Conservation (phyloP, 352 stramenopile genomes). For the Paralagenidium karlingii region DNA sequence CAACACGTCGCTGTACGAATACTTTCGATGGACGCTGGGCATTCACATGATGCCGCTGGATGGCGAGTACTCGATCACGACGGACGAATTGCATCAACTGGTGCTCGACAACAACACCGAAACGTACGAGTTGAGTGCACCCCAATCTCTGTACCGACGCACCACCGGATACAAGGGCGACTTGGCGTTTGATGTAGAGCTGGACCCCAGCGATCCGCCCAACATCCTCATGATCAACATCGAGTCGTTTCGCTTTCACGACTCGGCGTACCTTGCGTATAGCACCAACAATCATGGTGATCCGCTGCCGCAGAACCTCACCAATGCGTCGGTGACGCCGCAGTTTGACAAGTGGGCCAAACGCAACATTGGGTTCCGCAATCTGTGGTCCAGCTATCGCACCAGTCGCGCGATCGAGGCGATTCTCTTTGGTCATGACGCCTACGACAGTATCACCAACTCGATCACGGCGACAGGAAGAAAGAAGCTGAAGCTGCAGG, state of each 20-base stretch:
- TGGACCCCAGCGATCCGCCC: conserved; percentile 16
- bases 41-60: too few relatives aligned
- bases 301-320: too few relatives aligned
- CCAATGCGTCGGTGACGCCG: conserved; percentile 5
- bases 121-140: conserved; percentile 19
- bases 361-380: conserved; percentile 1
- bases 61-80: too few relatives aligned
- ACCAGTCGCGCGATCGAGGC: conserved; percentile 3
- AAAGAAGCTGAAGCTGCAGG: background rate
- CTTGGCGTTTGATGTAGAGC: conserved; percentile 21
- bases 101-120: conserved; percentile 25
- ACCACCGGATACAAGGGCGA: conserved; percentile 27
- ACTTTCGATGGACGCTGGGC: too few relatives aligned
- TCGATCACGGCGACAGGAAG: background rate
- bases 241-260: conserved; percentile 52
- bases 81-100: too few relatives aligned
- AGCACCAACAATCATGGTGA: too few relatives aligned
- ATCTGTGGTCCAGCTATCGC: conserved; percentile 9
- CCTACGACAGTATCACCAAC: background rate
- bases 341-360: conserved; percentile 3
- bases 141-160: conserved; percentile 23
- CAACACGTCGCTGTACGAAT: conserved; percentile 7
- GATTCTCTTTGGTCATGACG: conserved; percentile 4
- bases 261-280: conserved; percentile 10
- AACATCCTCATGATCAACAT: conserved; percentile 72